Percentiles rank a stretch among this genome's conserved stretches.
Evolutionary conservation across 176 grass and related monocot genomes (phyloP).

Genomic region (Saccharum officinarum): DNA sequence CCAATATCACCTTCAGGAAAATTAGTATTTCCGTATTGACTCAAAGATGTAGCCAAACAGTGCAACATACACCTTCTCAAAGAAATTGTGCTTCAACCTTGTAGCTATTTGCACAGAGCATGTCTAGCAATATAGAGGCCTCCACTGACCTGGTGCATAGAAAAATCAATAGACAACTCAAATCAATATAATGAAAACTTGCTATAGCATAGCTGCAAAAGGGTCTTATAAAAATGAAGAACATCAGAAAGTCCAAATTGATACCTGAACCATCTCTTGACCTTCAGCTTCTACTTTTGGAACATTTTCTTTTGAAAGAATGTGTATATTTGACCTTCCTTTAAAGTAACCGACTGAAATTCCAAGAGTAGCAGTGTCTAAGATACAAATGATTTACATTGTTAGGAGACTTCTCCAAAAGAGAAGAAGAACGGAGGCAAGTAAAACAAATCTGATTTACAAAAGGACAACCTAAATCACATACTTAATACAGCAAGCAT

Average conservation of each 20-base stretch:
- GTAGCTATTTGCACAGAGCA: conserved; percentile 83
- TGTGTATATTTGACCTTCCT: conserved; percentile 61
- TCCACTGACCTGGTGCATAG: conserved; percentile 63
- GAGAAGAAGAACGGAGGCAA: no score
- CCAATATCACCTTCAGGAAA: no score
- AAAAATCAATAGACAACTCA: neutral
- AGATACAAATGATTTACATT: no score
- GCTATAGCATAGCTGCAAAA: neutral
- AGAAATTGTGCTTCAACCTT: conserved; percentile 89
- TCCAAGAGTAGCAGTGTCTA: no score
- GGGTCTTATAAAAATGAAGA: no score
- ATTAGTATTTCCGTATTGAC: no score
- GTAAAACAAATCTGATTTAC: no score
- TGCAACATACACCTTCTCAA: conserved; percentile 37
- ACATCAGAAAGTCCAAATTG: conserved; percentile 21
- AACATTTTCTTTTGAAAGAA: conserved; percentile 94
- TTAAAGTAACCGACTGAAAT: no score
- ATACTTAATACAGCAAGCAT: no score
- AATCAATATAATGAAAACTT: conserved; percentile 24
- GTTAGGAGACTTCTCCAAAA: no score
- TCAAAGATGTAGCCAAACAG: no score
- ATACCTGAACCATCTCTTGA: conserved; percentile 98
- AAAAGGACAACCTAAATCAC: no score
- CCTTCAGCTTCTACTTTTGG: conserved; percentile 91
- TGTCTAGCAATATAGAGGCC: conserved; percentile 67